phyloP scores from a whole-genome alignment of 129 eudicot species.

The Oenanthe sinensis region DNA sequence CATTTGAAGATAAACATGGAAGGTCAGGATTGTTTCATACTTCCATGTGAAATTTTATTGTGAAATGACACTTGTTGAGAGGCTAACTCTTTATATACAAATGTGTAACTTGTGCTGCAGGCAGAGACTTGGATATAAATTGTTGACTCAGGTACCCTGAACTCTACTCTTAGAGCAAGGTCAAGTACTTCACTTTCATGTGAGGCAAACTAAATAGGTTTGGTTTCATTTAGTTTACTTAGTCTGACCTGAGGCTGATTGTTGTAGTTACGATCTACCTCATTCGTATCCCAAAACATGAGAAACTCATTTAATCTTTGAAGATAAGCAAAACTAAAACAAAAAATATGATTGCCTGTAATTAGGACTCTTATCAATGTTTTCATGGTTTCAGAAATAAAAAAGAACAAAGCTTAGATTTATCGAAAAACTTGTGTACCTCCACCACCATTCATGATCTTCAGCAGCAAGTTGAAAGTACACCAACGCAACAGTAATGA shows the following conservation, averaged over 20 bases:
- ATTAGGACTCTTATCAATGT: not conserved
- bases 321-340: not conserved
- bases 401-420: not conserved
- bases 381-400: not conserved
- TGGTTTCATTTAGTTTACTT: too few species aligned
- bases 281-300: not conserved
- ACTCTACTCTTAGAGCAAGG: not conserved
- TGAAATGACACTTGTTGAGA: not conserved
- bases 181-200: not conserved
- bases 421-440: conserved; percentile 7
- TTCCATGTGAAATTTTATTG: not conserved
- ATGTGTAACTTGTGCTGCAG: not conserved
- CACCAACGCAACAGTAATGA: conserved; percentile 16
- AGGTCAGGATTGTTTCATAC: not conserved
- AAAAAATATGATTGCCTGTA: not conserved
- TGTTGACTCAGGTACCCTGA: not conserved
- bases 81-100: not conserved
- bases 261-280: not conserved
- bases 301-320: not conserved
- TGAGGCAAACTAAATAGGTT: not conserved
- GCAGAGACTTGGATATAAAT: not conserved
- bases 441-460: conserved; percentile 26
- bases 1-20: not conserved
- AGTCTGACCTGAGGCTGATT: not conserved
- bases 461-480: conserved; percentile 26